Evolutionary conservation across 352 stramenopile species (phyloP), one percentile per base, ranked within the genome.

Genomic region (Phytophthora tubulina): DNA sequence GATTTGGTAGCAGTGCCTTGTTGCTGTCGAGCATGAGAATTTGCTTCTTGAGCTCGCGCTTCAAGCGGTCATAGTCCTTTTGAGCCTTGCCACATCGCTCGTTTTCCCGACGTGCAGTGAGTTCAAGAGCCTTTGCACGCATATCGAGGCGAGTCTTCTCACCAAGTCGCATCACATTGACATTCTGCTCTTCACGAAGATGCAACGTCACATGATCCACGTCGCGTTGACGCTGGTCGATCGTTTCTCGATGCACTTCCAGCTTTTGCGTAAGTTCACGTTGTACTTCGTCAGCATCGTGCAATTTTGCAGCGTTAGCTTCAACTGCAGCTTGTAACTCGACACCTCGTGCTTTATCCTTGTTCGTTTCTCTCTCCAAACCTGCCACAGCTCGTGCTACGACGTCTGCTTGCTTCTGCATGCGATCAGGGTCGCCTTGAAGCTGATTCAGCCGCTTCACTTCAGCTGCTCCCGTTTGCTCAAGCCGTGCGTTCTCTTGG

Each of bases 211-310:
- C 87, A 62, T 95, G 85, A 63, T 97, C 91, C 13, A 97, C 88
- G 71, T 98, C 93, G n/a, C 90, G 90, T 64, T 98, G 90, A 0
- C 93, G 89, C 68, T 98, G 88, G 54, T 97, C 91, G 49, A 98
- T 94, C 48, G 89, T 97, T 6, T 96, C 88, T 39, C 92, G 85
- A 69, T 98, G 92, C 5, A 97, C 76, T 17, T 98, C 91, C 10
- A 98, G 71, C 60, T 97, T 97, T 67, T 95, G 90, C 32, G 70
- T 61, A 6, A 97, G 78, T 53, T 95, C 92, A 21, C 84, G 85
- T 49, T 91, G 82, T 9, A 97, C 75, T 60, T 94, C 88, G 5
- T 97, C 88, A 9, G 83, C 80, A 31, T 97, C 93, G 31, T 85
- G 82, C 32, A 86, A 66, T 66, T 94, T 94, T 11, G 35, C 17